Evolutionary conservation across 768 basidiomycete species (phyloP).

Genomic region (Glaciozyma antarctica): DNA sequence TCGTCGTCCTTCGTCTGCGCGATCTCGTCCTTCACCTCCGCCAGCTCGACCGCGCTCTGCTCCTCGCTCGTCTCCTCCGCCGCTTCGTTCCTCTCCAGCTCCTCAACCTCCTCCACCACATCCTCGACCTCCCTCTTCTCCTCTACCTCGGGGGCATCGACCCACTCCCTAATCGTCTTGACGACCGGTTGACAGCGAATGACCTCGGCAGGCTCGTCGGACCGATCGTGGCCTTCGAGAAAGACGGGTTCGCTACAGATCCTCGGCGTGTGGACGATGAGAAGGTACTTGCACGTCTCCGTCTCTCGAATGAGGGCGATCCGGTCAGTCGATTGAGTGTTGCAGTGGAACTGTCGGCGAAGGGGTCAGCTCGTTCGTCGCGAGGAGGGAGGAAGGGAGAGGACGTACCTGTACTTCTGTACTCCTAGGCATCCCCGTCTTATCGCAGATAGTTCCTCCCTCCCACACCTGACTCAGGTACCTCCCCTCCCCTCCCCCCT

Average conservation of each 20-base stretch:
- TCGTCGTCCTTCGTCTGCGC: not conserved
- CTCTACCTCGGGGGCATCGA: not conserved
- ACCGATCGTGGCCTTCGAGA: constrained; percentile 58
- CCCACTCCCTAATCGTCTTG: not conserved
- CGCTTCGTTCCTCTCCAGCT: not conserved
- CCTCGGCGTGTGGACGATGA: constrained; percentile 89
- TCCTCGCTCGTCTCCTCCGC: not conserved
- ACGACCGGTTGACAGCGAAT: constrained; percentile 27
- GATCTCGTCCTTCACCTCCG: not conserved
- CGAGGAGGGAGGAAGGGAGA: not conserved
- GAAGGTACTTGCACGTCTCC: constrained; percentile 86
- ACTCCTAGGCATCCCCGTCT: constrained; percentile 74
- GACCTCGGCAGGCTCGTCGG: constrained; percentile 51
- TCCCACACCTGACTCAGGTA: constrained; percentile 67
- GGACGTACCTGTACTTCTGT: constrained; percentile 81
- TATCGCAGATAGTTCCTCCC: constrained; percentile 79
- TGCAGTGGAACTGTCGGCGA: constrained; percentile 35
- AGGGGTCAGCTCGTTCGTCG: not conserved
- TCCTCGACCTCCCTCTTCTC: not conserved
- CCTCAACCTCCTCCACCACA: not conserved
- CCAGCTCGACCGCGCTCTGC: not conserved
- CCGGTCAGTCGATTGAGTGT: constrained; percentile 32
- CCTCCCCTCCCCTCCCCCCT: constrained; percentile 37
- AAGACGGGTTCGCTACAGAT: constrained; percentile 90
- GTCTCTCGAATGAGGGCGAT: constrained; percentile 36